A percentile compares a stretch with the other conserved stretches of the same genome.
phyloP scores from a whole-genome alignment of 2,329 filamentous ascomycete genomes.

The Fusarium aywerte region DNA sequence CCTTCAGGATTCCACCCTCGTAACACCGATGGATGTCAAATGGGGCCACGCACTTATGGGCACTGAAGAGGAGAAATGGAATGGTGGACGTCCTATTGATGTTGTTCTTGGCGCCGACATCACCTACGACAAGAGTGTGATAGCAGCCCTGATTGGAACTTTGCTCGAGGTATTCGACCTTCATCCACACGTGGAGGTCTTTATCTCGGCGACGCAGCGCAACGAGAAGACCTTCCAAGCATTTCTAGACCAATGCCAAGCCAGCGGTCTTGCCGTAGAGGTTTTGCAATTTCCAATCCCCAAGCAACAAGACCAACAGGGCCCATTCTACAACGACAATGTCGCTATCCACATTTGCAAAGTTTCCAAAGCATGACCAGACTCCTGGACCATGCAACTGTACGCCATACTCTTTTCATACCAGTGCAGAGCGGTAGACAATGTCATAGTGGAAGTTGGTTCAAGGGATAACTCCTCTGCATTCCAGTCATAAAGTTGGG shows the following conservation, averaged over 20 bases:
- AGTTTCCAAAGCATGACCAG: slow-evolving; percentile 42
- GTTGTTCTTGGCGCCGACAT: slow-evolving; percentile 80
- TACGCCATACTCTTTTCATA: slow-evolving; percentile 15
- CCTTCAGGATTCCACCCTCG: slow-evolving; percentile 60
- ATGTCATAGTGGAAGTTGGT: neutral
- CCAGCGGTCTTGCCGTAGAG: slow-evolving; percentile 56
- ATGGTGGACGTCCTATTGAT: slow-evolving; percentile 62
- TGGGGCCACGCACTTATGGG: slow-evolving; percentile 72
- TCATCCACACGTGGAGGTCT: slow-evolving; percentile 65
- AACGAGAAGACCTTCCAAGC: slow-evolving; percentile 74
- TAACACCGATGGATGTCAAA: slow-evolving; percentile 66
- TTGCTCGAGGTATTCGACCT: slow-evolving; percentile 69
- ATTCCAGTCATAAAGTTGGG: slow-evolving; percentile 40
- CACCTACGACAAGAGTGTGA: slow-evolving; percentile 75
- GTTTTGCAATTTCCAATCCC: slow-evolving; percentile 57
- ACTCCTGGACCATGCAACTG: neutral
- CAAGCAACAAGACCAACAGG: slow-evolving; percentile 58
- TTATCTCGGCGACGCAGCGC: slow-evolving; percentile 77
- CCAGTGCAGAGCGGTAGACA: slow-evolving; percentile 6
- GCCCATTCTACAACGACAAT: slow-evolving; percentile 72
- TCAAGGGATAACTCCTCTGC: slow-evolving; percentile 24
- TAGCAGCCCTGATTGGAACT: slow-evolving; percentile 72
- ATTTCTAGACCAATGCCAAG: slow-evolving; percentile 70
- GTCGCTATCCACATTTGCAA: slow-evolving; percentile 67
- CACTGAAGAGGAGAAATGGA: slow-evolving; percentile 66